phyloP scores from a whole-genome alignment of 1,284 basidiomycete genomes.

The Puccinia triticina region DNA sequence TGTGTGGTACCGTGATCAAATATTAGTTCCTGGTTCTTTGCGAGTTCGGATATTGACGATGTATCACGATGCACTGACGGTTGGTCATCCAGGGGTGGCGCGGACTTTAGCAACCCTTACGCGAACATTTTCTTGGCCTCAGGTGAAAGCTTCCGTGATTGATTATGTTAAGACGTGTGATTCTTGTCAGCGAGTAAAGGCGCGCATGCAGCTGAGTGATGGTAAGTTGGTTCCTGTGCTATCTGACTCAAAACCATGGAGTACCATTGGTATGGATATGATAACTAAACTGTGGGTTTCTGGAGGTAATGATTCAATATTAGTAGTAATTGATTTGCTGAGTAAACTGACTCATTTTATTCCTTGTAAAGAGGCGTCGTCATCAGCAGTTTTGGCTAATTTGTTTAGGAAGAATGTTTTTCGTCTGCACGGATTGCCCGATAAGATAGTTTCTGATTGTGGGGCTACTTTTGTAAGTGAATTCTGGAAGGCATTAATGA shows the following conservation, averaged over 20 bases:
- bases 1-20: neutral
- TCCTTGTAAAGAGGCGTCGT: too few species aligned
- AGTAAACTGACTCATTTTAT: too few species aligned
- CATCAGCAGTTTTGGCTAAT: too few species aligned
- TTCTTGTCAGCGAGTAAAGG: constrained; percentile 15
- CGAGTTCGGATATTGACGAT: neutral
- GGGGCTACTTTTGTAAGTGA: too few species aligned
- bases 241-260: neutral
- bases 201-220: too few species aligned
- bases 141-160: neutral
- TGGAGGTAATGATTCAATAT: constrained; percentile 8
- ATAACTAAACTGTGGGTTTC: constrained; percentile 41
- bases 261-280: constrained; percentile 27
- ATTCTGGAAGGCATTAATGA: neutral
- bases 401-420: too few species aligned
- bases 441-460: too few species aligned
- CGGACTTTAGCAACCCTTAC: too few species aligned
- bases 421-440: too few species aligned
- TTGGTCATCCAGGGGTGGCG: constrained; percentile 8
- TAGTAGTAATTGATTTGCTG: neutral
- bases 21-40: neutral
- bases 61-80: neutral
- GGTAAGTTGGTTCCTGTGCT: neutral
- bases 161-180: neutral
- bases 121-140: constrained; percentile 33